Percentiles rank a stretch among this genome's conserved stretches.
These are phyloP conservation scores for Hypoxylon sp. DNA, from an alignment of 2,329 filamentous ascomycete species.

Conservation along the genomic window DNA sequence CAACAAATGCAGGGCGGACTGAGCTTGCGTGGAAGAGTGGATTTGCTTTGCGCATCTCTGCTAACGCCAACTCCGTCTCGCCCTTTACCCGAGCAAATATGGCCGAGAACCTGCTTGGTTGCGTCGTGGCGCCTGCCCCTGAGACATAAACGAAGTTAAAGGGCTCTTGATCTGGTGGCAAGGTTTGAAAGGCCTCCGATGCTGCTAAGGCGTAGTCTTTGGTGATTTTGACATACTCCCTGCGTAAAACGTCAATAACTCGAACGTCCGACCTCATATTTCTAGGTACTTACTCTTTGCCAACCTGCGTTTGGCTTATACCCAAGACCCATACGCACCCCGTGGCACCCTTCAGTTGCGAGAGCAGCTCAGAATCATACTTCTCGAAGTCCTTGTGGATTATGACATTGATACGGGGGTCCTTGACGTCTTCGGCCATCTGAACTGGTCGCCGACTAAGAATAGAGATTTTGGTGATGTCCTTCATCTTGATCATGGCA, in stretches of 20 bases:
- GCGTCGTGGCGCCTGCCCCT: constrained; percentile 71
- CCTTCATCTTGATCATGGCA: constrained; percentile 69
- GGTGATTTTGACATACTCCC: constrained; percentile 78
- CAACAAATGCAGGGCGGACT: constrained; percentile 73
- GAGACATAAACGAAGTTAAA: constrained; percentile 82
- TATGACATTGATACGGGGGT: constrained; percentile 75
- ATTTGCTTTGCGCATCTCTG: constrained; percentile 63
- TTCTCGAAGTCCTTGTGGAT: constrained; percentile 75
- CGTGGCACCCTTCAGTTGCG: constrained; percentile 72
- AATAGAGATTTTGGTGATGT: constrained; percentile 76
- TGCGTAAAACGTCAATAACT: constrained; percentile 39
- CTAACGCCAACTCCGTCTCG: constrained; percentile 71
- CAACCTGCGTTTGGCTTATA: constrained; percentile 72
- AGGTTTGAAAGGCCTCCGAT: constrained; percentile 54
- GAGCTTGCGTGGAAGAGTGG: constrained; percentile 68
- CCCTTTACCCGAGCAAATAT: constrained; percentile 77
- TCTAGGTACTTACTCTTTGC: constrained; percentile 67
- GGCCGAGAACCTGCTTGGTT: constrained; percentile 68
- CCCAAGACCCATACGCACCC: constrained; percentile 83
- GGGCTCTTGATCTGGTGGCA: constrained; percentile 59
- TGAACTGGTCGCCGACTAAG: constrained; percentile 72
- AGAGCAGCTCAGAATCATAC: constrained; percentile 71
- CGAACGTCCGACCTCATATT: not conserved
- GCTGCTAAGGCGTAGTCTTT: constrained; percentile 75
- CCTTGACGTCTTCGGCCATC: constrained; percentile 69